Conservation (phyloP, 129 eudicot genomes). For the Sambucus nigra region DNA sequence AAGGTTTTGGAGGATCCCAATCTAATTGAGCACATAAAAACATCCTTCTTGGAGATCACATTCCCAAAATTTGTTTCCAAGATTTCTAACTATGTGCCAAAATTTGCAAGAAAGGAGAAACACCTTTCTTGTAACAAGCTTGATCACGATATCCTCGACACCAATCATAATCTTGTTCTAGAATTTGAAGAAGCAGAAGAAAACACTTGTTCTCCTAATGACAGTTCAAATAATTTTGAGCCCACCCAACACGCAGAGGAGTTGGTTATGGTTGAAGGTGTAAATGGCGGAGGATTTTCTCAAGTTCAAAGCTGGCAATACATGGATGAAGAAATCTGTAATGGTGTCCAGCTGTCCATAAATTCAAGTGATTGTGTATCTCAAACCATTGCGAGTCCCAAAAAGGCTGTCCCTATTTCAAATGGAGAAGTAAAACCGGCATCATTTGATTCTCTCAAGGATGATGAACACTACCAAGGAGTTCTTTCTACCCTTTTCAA, state of each 20-base stretch:
- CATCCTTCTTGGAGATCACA: conserved; percentile 28
- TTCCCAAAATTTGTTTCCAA: background rate
- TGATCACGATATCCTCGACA: conserved; percentile 16
- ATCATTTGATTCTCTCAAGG: conserved; percentile 13
- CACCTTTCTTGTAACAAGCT: background rate
- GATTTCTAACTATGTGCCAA: conserved; percentile 5
- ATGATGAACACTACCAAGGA: conserved; percentile 50
- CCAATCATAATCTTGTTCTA: conserved; percentile 18
- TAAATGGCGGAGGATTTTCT: conserved; percentile 7
- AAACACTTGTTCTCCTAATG: conserved; percentile 26
- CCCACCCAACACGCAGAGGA: conserved; percentile 12
- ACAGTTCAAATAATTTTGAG: conserved; percentile 22
- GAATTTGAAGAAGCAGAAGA: conserved; percentile 16
- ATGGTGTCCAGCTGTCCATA: conserved; percentile 29
- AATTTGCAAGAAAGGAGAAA: background rate
- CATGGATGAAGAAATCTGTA: conserved; percentile 46
- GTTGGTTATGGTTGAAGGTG: conserved; percentile 11
- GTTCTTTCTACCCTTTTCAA: conserved; percentile 52
- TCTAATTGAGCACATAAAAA: conserved; percentile 49
- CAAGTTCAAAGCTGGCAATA: conserved; percentile 46
- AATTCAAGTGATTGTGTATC: conserved; percentile 65
- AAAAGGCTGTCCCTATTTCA: background rate
- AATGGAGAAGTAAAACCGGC: conserved; percentile 9
- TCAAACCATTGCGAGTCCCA: conserved; percentile 24
- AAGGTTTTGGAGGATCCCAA: conserved; percentile 67